These are phyloP conservation scores for Favolaschia claudopus DNA, from an alignment of 768 basidiomycete genomes.

Conservation along the genomic window DNA sequence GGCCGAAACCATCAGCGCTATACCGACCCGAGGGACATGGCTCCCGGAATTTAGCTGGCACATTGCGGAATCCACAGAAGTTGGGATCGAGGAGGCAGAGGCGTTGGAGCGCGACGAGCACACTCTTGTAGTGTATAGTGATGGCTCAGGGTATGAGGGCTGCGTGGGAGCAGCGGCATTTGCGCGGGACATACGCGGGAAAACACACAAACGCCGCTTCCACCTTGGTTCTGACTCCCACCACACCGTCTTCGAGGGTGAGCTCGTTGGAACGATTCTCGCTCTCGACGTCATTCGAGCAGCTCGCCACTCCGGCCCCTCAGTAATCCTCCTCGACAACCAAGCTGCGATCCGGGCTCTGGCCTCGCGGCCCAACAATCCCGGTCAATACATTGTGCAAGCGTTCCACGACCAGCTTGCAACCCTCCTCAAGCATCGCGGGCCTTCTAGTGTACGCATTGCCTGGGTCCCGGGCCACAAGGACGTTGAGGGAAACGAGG, in stretches of 20 bases:
- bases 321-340: slow-evolving; percentile 18
- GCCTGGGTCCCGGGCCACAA: slow-evolving; percentile 5
- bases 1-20: not conserved
- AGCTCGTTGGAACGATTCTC: slow-evolving; percentile 20
- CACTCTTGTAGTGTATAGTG: slow-evolving; percentile 16
- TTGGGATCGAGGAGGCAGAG: not conserved
- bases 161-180: slow-evolving; percentile 23
- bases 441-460: too few species aligned
- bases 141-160: slow-evolving; percentile 19
- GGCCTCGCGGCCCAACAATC: not conserved
- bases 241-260: slow-evolving; percentile 27
- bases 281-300: slow-evolving; percentile 9
- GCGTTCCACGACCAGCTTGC: not conserved
- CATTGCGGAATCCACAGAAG: slow-evolving; percentile 4
- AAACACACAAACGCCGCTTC: not conserved
- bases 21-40: not conserved
- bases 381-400: not conserved
- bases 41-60: not conserved
- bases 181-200: not conserved
- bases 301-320: not conserved
- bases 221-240: not conserved
- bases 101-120: not conserved
- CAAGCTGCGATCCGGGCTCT: slow-evolving; percentile 16
- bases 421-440: not conserved
- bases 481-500: slow-evolving; percentile 2